Evolutionary conservation across 1,284 basidiomycete species (phyloP).

Genomic region (Laetiporus sulphureus): DNA sequence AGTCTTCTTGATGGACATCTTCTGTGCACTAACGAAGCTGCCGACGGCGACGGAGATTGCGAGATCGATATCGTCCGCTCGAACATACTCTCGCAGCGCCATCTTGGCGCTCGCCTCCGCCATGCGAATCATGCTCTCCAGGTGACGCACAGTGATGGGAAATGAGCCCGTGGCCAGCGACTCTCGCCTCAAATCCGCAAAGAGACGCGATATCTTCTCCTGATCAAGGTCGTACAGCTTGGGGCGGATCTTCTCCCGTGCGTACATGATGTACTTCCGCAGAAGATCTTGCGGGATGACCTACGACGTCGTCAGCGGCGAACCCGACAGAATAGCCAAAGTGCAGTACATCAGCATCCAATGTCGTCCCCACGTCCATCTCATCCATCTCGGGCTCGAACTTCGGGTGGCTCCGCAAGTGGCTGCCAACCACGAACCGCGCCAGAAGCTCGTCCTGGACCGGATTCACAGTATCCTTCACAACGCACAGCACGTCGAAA

Average conservation of each 20-base stretch:
- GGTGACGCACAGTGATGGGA: conserved; percentile 95
- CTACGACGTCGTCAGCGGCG: conserved; percentile 35
- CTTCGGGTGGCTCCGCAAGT: conserved; percentile 89
- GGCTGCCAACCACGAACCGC: conserved; percentile 94
- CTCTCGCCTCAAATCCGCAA: conserved; percentile 94
- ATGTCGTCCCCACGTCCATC: conserved; percentile 80
- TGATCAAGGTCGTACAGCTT: conserved; percentile 94
- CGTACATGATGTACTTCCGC: conserved; percentile 99
- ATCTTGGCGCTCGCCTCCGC: conserved; percentile 98
- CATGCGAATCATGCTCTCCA: conserved; percentile 99
- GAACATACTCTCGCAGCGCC: conserved; percentile 94
- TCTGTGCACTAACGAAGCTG: conserved; percentile 95
- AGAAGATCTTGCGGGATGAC: conserved; percentile 95
- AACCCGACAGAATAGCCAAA: conserved; percentile 4
- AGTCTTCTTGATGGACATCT: conserved; percentile 98
- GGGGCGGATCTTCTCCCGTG: conserved; percentile 86
- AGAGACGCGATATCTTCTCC: conserved; percentile 91
- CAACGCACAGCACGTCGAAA: conserved; percentile 97
- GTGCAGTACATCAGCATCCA: conserved; percentile 82
- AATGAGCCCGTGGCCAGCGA: conserved; percentile 95
- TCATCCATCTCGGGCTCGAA: conserved; percentile 85
- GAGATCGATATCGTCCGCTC: conserved; percentile 93
- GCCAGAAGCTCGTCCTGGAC: conserved; percentile 96
- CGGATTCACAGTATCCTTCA: conserved; percentile 96
- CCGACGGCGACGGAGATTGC: conserved; percentile 94